Percentiles rank a stretch among this genome's conserved stretches.
Evolutionary conservation across 2,329 filamentous ascomycete genomes (phyloP).

Genomic region (Sporothrix inflata): DNA sequence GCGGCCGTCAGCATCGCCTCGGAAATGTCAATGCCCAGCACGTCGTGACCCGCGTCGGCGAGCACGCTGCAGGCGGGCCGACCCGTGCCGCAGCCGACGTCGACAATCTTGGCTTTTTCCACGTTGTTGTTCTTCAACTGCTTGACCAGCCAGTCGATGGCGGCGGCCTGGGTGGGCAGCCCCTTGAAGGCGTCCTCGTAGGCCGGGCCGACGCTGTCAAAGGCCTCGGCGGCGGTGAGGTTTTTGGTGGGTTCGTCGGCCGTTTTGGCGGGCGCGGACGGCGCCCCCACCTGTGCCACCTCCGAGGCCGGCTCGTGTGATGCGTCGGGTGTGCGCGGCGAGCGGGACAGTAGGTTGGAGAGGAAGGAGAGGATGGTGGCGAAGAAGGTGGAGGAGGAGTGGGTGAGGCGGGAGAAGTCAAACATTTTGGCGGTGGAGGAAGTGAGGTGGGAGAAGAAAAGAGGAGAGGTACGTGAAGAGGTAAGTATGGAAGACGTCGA

Average conservation of each 20-base stretch:
- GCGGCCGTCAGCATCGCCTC: conserved; percentile 37
- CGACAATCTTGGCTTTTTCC: conserved; percentile 34
- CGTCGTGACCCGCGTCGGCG: conserved; percentile 38
- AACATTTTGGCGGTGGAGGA: neutral
- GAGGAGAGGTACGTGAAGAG: neutral
- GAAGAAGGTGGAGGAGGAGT: conserved; percentile 1
- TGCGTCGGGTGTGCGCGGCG: neutral
- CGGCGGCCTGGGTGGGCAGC: conserved; percentile 34
- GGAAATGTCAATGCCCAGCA: conserved; percentile 40
- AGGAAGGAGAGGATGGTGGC: conserved; percentile 21
- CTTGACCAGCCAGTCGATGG: conserved; percentile 37
- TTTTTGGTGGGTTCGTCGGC: neutral
- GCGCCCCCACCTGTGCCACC: neutral
- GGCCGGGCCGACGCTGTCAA: conserved; percentile 37
- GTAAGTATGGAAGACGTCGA: neutral
- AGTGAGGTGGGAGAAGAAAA: neutral
- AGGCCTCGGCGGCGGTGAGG: conserved; percentile 35
- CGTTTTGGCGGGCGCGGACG: neutral
- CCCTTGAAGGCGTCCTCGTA: conserved; percentile 39
- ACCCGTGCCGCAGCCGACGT: conserved; percentile 41
- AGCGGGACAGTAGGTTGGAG: neutral
- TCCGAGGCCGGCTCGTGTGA: neutral
- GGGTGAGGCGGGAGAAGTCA: neutral
- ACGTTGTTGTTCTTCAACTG: conserved; percentile 30
- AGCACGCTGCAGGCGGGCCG: conserved; percentile 36